Evolutionary conservation across 768 basidiomycete genomes (phyloP).

Genomic region (Termitomyces sp.): DNA sequence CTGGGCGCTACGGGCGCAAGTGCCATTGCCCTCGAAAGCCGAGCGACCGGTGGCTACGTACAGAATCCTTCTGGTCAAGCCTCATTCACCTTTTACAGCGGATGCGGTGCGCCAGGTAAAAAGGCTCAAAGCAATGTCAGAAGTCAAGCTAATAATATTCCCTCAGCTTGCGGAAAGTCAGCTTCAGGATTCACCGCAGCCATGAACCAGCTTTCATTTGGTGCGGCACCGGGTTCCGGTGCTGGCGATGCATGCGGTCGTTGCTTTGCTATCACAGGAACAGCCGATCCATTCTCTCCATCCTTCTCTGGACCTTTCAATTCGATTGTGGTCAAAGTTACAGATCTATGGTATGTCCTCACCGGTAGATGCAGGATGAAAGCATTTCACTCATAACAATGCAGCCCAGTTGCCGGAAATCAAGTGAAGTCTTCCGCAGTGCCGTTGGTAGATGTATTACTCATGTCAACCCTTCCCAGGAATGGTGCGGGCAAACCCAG

Average conservation of each 20-base stretch:
- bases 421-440: constrained; percentile 20
- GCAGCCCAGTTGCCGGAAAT: constrained; percentile 42
- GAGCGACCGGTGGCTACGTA: constrained; percentile 46
- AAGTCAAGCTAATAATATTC: background rate
- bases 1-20: constrained; percentile 14
- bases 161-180: constrained; percentile 46
- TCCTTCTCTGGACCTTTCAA: constrained; percentile 45
- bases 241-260: constrained; percentile 59
- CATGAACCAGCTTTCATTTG: constrained; percentile 53
- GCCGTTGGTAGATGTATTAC: background rate
- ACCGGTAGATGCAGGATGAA: background rate
- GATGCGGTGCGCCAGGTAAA: constrained; percentile 44
- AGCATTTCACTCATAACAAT: background rate
- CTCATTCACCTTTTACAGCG: constrained; percentile 55
- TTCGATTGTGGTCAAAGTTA: constrained; percentile 49
- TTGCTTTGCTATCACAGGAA: constrained; percentile 51
- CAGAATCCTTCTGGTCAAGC: constrained; percentile 47
- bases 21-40: constrained; percentile 22
- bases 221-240: constrained; percentile 41
- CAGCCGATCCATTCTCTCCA: constrained; percentile 47
- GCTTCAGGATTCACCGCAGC: constrained; percentile 51
- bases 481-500: constrained; percentile 50
- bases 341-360: constrained; percentile 32
- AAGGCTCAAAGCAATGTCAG: background rate
- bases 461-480: constrained; percentile 15